phyloP scores from a whole-genome alignment of 345 rosid genomes.

The Chamaenerion angustifolium region DNA sequence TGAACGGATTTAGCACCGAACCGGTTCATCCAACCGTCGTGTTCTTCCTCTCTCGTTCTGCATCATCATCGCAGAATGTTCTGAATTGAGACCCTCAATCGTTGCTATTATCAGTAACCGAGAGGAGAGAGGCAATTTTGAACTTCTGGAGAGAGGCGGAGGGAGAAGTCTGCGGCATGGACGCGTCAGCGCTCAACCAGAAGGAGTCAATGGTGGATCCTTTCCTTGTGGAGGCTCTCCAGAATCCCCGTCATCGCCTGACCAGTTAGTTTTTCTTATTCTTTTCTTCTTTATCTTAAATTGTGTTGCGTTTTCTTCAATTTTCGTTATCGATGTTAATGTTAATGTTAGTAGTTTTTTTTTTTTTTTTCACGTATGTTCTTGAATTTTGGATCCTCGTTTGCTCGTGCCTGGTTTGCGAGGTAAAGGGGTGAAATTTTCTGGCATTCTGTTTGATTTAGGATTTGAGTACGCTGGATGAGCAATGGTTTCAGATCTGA shows the following conservation, averaged over 20 bases:
- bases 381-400: neutral
- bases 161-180: neutral
- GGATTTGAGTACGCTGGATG: too few relatives aligned
- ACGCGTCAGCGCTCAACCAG: conserved; percentile 13
- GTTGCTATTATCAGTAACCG: neutral
- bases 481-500: too few relatives aligned
- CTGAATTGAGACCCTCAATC: conserved; percentile 1
- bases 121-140: neutral
- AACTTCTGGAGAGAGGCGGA: neutral
- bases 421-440: neutral
- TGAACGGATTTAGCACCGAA: too few relatives aligned
- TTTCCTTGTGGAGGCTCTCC: too few relatives aligned
- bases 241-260: too few relatives aligned
- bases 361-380: neutral
- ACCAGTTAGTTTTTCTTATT: too few relatives aligned
- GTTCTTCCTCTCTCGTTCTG: neutral
- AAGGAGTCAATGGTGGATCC: too few relatives aligned
- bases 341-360: neutral
- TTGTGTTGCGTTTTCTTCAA: neutral
- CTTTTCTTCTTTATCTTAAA: too few relatives aligned
- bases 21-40: neutral
- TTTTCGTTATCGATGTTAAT: neutral
- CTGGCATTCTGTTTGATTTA: too few relatives aligned
- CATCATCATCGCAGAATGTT: conserved; percentile 8
- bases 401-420: neutral